Evolutionary conservation across 208 protist species (phyloP).

Genomic region (Wallacemonas collosoma): DNA sequence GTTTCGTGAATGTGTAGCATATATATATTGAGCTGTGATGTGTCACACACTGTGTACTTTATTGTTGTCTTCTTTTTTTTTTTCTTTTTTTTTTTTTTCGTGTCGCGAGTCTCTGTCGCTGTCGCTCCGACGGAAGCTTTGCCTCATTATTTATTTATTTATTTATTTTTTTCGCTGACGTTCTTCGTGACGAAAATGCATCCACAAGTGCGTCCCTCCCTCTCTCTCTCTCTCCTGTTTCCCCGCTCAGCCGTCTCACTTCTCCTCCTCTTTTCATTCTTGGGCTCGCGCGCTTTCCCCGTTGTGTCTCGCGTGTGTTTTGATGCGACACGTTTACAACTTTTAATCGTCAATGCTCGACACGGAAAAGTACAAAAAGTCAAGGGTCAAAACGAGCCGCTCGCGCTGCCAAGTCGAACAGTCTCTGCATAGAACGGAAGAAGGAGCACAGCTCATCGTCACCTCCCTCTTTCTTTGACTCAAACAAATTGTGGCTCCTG

Average conservation of each 20-base stretch:
- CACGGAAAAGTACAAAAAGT: too few relatives aligned
- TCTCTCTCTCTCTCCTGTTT: neutral
- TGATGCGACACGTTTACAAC: too few relatives aligned
- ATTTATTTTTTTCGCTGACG: neutral
- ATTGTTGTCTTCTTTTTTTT: neutral
- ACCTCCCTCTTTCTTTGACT: too few relatives aligned
- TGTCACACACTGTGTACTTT: neutral
- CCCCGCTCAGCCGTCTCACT: neutral
- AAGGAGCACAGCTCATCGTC: too few relatives aligned
- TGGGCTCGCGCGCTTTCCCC: neutral
- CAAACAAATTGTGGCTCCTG: too few relatives aligned
- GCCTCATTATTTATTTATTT: slow-evolving; percentile 17
- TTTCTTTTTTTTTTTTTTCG: slow-evolving; percentile 17
- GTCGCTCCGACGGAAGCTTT: too few relatives aligned
- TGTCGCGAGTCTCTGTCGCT: neutral
- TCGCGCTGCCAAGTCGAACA: too few relatives aligned
- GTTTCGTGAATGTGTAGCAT: neutral
- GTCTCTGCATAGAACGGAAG: too few relatives aligned
- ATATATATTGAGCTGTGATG: neutral
- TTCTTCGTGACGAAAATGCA: neutral
- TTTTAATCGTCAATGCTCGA: too few relatives aligned
- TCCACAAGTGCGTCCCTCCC: neutral
- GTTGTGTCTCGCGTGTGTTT: neutral
- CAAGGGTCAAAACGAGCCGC: too few relatives aligned
- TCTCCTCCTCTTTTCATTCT: slow-evolving; percentile 5